Base-by-base conservation (phyloP, 805 yeast species). In the Zygotorulaspora danielsina region DNA sequence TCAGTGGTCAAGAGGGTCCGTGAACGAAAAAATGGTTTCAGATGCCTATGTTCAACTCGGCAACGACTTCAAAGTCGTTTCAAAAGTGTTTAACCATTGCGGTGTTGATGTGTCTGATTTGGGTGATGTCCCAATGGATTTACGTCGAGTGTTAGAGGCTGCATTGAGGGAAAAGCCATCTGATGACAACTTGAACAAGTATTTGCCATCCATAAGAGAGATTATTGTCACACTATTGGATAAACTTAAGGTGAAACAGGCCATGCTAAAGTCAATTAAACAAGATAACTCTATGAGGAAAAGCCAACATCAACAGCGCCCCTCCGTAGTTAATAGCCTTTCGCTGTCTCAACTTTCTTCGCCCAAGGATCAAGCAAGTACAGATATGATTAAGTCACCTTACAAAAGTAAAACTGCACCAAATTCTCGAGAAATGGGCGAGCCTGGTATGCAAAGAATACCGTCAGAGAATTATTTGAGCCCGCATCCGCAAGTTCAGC, bases 41-140 rank as follows among this genome's bases (percentile, higher is more conserved):
- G 86, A 88, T 53, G 84, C 88, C 3, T 93, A 87, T 59, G 98
- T 93, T 11, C 81, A 78, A 48, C 72, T 93, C 19, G 98, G 98
- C 0, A 93, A 89, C 55, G 97, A 90, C 61, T 93, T 88, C 69
- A 80, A 90, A 50, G 77, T 84, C 3, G 85, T 94, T 1, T 79
- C 89, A 16, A 73, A 86, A 44, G 84, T 94, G 2, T 89, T 90
- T 59, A 66, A 79, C 4, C 72, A 72, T 40, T 81, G 86, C 2
- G 95, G 95, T 0, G 78, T 93, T 4, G 89, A 84, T 49, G 81
- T 83, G 6, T 68, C 80, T 9, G 96, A 87, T 57, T 66, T 93
- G 19, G 93, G 95, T 1, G 96, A 90, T 55, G 96, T 93, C 1
- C 97, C 98, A 0, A 80, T 75, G 42, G 77, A 81, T 10, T 66